Conservation (phyloP, 805 yeast genomes). For the Candida dendrica region DNA sequence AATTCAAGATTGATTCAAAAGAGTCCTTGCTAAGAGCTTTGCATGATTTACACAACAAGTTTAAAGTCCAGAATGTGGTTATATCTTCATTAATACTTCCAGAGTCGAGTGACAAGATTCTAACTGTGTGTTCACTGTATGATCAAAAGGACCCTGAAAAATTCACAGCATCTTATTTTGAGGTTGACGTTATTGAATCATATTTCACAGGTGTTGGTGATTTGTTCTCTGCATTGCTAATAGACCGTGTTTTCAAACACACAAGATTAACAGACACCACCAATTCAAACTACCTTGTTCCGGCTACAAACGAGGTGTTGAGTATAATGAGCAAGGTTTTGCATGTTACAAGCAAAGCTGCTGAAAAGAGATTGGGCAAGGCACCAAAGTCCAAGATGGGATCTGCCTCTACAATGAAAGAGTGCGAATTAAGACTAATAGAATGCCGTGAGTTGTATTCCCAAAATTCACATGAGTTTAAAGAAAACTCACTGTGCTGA, state of each 20-base stretch:
- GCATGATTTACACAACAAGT: too few species aligned
- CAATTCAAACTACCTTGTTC: too few species aligned
- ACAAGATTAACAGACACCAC: too few species aligned
- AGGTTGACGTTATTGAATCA: too few species aligned
- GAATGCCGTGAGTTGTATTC: conserved; percentile 40
- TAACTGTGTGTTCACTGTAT: too few species aligned
- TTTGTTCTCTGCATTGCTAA: conserved; percentile 54
- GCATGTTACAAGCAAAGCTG: conserved; percentile 35
- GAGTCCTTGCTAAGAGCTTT: conserved; percentile 56
- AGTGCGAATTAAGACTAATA: conserved; percentile 64
- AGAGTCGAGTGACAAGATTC: too few species aligned
- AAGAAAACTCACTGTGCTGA: too few species aligned
- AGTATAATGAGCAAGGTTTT: conserved; percentile 49
- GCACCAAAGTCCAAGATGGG: conserved; percentile 42
- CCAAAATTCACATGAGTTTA: background rate
- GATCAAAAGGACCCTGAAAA: too few species aligned
- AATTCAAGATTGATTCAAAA: conserved; percentile 33
- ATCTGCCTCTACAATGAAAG: conserved; percentile 56
- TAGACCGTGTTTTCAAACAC: conserved; percentile 38
- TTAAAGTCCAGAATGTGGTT: too few species aligned
- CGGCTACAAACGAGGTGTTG: conserved; percentile 50
- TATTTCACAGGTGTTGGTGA: conserved; percentile 80
- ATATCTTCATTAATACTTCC: too few species aligned
- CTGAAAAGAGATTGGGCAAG: conserved; percentile 28
- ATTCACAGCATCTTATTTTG: conserved; percentile 45